A percentile compares a stretch with the other conserved stretches of the same genome.
phyloP scores from a whole-genome alignment of 1,284 basidiomycete species.

The Inonotus obliquus region DNA sequence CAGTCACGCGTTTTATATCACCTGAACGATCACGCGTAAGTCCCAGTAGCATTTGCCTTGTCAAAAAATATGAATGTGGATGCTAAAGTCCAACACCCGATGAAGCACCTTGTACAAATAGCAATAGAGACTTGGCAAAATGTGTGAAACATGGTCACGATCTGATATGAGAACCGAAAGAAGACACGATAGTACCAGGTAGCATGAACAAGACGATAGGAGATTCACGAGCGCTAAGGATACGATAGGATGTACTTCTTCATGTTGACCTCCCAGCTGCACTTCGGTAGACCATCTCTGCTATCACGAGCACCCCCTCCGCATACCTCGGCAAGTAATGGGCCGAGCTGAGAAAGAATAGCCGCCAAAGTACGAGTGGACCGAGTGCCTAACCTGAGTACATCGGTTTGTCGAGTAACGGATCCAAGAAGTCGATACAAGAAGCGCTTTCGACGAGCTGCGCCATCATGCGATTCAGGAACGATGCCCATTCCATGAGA shows the following conservation, averaged over 20 bases:
- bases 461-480: background rate
- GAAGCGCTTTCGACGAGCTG: background rate
- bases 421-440: background rate
- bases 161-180: background rate
- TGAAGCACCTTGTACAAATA: no score
- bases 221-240: constrained; percentile 34
- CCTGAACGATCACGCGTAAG: background rate
- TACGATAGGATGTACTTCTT: constrained; percentile 57
- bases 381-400: background rate
- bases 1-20: background rate
- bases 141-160: no score
- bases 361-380: background rate
- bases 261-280: constrained; percentile 59
- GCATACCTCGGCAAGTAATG: constrained; percentile 38
- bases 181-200: background rate
- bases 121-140: no score
- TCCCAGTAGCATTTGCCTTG: no score
- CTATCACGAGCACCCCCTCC: constrained; percentile 40
- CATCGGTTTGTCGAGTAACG: constrained; percentile 13
- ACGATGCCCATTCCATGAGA: background rate
- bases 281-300: constrained; percentile 38
- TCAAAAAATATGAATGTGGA: no score
- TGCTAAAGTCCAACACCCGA: no score
- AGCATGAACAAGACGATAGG: background rate
- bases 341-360: constrained; percentile 34